Conservation (phyloP, 495 filamentous ascomycete species). For the Tuber umbilicatum region DNA sequence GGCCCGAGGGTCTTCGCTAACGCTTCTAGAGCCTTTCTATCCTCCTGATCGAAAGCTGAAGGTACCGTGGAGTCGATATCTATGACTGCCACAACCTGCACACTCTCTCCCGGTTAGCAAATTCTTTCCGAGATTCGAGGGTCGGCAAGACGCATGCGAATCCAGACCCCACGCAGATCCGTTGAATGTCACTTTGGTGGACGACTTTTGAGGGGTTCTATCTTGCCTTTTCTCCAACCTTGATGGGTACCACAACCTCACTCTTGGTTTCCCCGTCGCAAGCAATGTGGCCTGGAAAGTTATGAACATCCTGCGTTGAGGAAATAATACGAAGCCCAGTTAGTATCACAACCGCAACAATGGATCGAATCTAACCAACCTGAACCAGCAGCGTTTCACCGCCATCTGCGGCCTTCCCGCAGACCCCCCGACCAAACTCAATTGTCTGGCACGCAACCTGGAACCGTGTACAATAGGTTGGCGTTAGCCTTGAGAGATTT, state of each 20-base stretch:
- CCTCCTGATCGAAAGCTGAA: slow-evolving; percentile 68
- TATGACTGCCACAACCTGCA: slow-evolving; percentile 73
- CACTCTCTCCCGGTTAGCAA: slow-evolving; percentile 24
- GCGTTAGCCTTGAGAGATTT: background rate
- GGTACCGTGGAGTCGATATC: slow-evolving; percentile 73
- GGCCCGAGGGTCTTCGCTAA: slow-evolving; percentile 59
- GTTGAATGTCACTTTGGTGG: background rate
- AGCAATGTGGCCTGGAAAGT: slow-evolving; percentile 84
- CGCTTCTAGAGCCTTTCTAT: slow-evolving; percentile 61
- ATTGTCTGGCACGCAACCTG: slow-evolving; percentile 86
- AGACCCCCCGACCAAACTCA: slow-evolving; percentile 70
- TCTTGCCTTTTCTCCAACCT: slow-evolving; percentile 54
- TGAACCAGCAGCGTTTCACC: slow-evolving; percentile 62
- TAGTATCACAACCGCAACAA: slow-evolving; percentile 6
- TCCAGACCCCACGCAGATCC: background rate
- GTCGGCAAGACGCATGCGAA: slow-evolving; percentile 3
- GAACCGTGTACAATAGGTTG: background rate
- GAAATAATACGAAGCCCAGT: slow-evolving; percentile 4
- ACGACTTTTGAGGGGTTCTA: background rate
- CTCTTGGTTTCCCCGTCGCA: slow-evolving; percentile 76
- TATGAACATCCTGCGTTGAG: slow-evolving; percentile 53
- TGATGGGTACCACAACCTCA: slow-evolving; percentile 85
- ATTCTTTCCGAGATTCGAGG: slow-evolving; percentile 8
- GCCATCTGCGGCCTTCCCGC: slow-evolving; percentile 65
- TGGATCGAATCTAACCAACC: slow-evolving; percentile 14